These are phyloP conservation scores for Pythium phragmiticola DNA, from an alignment of 352 stramenopile species.

Conservation along the genomic window DNA sequence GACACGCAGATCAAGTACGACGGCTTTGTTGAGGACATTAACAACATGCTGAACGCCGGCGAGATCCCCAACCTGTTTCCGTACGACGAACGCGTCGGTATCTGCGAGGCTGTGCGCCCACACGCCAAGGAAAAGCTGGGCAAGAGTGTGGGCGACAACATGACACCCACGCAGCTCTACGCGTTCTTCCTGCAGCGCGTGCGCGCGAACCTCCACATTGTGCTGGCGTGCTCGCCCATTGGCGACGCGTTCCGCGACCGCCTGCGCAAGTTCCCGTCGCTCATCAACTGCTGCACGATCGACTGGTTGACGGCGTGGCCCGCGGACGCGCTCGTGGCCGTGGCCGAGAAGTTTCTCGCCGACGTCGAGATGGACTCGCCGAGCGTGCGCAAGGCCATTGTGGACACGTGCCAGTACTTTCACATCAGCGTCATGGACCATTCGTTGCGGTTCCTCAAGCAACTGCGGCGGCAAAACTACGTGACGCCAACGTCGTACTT, in stretches of 20 bases:
- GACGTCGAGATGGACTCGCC: slow-evolving; percentile 88
- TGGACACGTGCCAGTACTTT: slow-evolving; percentile 92
- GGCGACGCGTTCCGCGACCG: slow-evolving; percentile 93
- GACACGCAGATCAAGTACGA: slow-evolving; percentile 97
- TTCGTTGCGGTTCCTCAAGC: slow-evolving; percentile 79
- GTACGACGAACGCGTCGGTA: slow-evolving; percentile 89
- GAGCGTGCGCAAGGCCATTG: slow-evolving; percentile 74
- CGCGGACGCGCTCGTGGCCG: slow-evolving; percentile 89
- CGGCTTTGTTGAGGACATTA: slow-evolving; percentile 96
- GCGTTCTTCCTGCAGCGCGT: slow-evolving; percentile 93
- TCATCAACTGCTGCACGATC: slow-evolving; percentile 98
- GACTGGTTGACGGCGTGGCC: slow-evolving; percentile 97
- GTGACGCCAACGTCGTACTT: slow-evolving; percentile 95
- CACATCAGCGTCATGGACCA: slow-evolving; percentile 89
- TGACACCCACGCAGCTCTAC: slow-evolving; percentile 90
- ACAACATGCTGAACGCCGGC: slow-evolving; percentile 95
- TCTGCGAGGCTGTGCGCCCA: slow-evolving; percentile 88
- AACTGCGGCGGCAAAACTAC: slow-evolving; percentile 91
- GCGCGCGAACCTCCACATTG: slow-evolving; percentile 91
- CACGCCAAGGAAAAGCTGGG: slow-evolving; percentile 91
- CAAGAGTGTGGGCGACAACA: slow-evolving; percentile 89
- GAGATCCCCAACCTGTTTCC: slow-evolving; percentile 96
- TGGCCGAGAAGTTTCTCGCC: slow-evolving; percentile 91
- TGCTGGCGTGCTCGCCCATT: slow-evolving; percentile 94
- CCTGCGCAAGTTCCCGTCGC: slow-evolving; percentile 93